Conservation (phyloP, 1,284 basidiomycete genomes). For the Kwoniella shivajii region DNA sequence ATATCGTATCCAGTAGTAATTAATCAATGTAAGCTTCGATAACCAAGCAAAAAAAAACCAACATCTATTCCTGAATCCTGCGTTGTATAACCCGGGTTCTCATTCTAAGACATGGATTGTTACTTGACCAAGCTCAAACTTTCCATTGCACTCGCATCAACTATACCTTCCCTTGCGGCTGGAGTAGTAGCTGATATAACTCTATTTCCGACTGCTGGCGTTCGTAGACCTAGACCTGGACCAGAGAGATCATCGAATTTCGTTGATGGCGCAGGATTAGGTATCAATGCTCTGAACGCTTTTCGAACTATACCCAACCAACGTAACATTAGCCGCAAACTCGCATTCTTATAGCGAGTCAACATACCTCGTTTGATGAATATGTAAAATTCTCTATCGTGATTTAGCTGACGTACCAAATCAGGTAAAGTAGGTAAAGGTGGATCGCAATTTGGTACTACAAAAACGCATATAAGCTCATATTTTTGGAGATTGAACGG, state of each 20-base stretch:
- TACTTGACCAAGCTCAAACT: not conserved
- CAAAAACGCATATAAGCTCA: no score
- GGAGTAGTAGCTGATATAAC: not conserved
- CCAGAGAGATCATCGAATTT: conserved; percentile 37
- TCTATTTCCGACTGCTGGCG: conserved; percentile 14
- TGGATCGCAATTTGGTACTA: conserved; percentile 51
- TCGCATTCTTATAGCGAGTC: no score
- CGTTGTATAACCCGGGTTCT: no score
- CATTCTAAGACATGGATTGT: no score
- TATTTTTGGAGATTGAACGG: no score
- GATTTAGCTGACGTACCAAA: conserved; percentile 47
- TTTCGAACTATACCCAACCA: conserved; percentile 30
- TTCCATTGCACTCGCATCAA: not conserved
- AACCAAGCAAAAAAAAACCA: no score
- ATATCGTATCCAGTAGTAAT: no score
- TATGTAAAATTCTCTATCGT: conserved; percentile 43
- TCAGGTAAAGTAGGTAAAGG: conserved; percentile 38
- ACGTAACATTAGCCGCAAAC: no score
- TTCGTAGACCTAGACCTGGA: conserved; percentile 23
- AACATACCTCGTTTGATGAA: conserved; percentile 52
- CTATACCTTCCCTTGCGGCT: not conserved
- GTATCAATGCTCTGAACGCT: conserved; percentile 35
- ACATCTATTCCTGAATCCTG: no score
- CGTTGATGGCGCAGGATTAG: conserved; percentile 24
- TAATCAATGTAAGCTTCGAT: no score